Conservation (phyloP, 2,329 filamentous ascomycete species). For the Sphaerulina populicola region DNA sequence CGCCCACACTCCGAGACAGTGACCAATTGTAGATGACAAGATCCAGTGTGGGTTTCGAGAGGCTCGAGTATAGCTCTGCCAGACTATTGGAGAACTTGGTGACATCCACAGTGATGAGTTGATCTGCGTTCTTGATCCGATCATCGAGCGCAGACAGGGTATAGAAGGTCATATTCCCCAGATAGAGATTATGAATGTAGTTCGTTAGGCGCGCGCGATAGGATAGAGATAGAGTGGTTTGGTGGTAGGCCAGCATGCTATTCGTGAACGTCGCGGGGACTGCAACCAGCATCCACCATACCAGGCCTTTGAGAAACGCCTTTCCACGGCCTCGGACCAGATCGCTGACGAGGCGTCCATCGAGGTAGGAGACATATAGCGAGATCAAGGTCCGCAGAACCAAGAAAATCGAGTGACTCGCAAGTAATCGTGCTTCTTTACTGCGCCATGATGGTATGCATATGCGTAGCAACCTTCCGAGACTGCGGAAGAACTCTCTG, state of each 20-base stretch:
- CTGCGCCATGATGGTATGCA: constrained; percentile 85
- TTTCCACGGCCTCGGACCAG: constrained; percentile 83
- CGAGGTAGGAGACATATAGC: constrained; percentile 85
- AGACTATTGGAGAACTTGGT: constrained; percentile 92
- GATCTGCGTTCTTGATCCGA: constrained; percentile 95
- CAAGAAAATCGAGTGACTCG: constrained; percentile 89
- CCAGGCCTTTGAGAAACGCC: constrained; percentile 77
- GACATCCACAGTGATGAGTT: constrained; percentile 93
- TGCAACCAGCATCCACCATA: constrained; percentile 98
- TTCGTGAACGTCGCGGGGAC: constrained; percentile 93
- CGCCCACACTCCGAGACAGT: constrained; percentile 86
- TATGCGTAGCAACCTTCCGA: constrained; percentile 71
- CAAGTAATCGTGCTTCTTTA: constrained; percentile 74
- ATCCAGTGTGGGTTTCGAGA: constrained; percentile 88
- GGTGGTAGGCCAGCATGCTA: constrained; percentile 96
- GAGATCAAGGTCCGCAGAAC: constrained; percentile 86
- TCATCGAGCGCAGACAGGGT: constrained; percentile 91
- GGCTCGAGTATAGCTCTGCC: constrained; percentile 89
- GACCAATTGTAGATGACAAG: constrained; percentile 97
- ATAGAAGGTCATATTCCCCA: constrained; percentile 97
- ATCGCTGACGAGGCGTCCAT: constrained; percentile 85
- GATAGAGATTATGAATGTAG: constrained; percentile 87
- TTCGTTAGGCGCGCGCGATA: constrained; percentile 92
- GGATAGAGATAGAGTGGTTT: constrained; percentile 85
- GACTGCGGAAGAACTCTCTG: constrained; percentile 70